phyloP scores from a whole-genome alignment of 495 filamentous ascomycete species.

The Hypoxylon lienhwacheense region DNA sequence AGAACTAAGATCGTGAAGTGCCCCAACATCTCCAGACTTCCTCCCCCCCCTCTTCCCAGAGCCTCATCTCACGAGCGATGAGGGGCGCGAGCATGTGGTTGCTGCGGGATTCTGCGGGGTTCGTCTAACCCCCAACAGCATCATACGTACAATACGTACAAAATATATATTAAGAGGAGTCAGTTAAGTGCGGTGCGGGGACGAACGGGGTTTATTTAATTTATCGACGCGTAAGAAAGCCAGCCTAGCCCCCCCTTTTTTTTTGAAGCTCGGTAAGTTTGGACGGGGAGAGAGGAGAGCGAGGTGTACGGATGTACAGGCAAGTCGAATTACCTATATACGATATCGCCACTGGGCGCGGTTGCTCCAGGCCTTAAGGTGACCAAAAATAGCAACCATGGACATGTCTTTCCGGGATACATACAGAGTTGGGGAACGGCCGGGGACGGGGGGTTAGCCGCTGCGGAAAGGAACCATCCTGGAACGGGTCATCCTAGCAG shows the following conservation, averaged over 20 bases:
- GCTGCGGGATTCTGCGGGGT: constrained; percentile 23
- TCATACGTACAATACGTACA: too few species aligned
- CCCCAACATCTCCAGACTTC: neutral
- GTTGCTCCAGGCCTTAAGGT: neutral
- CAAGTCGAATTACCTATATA: too few species aligned
- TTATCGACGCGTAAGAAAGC: constrained; percentile 28
- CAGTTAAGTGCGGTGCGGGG: constrained; percentile 15
- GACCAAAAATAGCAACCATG: constrained; percentile 28
- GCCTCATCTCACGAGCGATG: constrained; percentile 23
- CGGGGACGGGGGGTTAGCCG: constrained; percentile 1
- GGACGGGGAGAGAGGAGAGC: constrained; percentile 9
- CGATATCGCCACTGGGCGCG: constrained; percentile 25
- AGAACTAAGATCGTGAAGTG: neutral
- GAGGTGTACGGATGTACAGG: constrained; percentile 25
- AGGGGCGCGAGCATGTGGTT: constrained; percentile 2
- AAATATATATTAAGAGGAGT: constrained; percentile 24
- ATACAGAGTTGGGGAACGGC: constrained; percentile 4
- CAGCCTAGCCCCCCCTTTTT: too few species aligned
- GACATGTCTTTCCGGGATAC: constrained; percentile 13
- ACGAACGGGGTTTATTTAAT: constrained; percentile 17
- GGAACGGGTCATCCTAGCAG: neutral
- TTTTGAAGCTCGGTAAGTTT: constrained; percentile 19
- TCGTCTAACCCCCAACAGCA: neutral
- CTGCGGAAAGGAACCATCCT: neutral
- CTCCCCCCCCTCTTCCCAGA: neutral